Evolutionary conservation across 441 rosid genomes (phyloP), one percentile per base, ranked within the genome.

Genomic region (Cnidoscolus chayamansa): DNA sequence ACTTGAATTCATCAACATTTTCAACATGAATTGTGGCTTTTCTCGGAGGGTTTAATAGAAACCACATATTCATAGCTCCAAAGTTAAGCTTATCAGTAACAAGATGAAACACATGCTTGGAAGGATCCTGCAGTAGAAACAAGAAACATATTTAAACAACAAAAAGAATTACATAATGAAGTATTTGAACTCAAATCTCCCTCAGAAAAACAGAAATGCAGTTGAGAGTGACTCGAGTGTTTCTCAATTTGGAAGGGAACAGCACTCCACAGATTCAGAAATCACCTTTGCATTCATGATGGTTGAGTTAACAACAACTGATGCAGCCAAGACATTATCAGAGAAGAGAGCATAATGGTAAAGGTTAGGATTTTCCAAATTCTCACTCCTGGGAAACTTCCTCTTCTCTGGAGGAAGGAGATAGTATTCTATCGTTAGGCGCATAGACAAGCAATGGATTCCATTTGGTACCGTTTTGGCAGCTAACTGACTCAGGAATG

Each of bases 41-140:
- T 71, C 97, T 92, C 11, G 98, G 98, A 76, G 98, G 98, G 76
- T 92, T 94, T 78, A 87, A 76, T 32, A 94, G 87, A 83, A 94
- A 94, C 98, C 98, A 94, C 98, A 92, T 94, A 78, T 86, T 94
- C 98, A 94, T 94, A 25, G 98, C 98, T 65, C 93, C 98, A 66
- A 84, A 94, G 79, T 94, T 94, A 30, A 94, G 96, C 79, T 87
- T 94, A 81, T 94, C 93, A 2, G 96, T 94, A 67, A 94, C 98
- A 75, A 94, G 94, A 81, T 94, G 98, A 75, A 94, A 92, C 4
- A 94, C 98, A 66, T 92, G 98, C 75, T 90, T 89, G 54, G 98
- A 88, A 74, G 98, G 86, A 85, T 94, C 97, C 98, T 94, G 94
- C 77, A 74, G 76, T 43, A 54, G 47, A 62, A 78, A 45, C 56